phyloP scores from a whole-genome alignment of 2,329 filamentous ascomycete species.

The Colletotrichum euphorbiae region DNA sequence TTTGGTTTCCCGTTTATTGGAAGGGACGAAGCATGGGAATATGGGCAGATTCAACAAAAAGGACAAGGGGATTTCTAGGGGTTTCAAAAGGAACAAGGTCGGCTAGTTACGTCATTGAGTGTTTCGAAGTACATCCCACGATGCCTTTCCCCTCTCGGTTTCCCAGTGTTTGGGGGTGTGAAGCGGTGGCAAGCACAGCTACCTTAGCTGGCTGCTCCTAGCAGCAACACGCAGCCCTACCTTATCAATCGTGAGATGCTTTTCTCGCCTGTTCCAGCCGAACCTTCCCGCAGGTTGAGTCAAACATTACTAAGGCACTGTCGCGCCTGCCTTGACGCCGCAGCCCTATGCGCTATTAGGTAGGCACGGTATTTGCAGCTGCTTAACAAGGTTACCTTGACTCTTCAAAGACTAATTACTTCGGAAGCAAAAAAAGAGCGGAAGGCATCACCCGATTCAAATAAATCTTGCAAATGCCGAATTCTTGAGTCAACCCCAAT shows the following conservation, averaged over 20 bases:
- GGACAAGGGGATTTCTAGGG: constrained; percentile 1
- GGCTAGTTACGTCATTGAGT: constrained; percentile 33
- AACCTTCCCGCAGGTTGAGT: neutral
- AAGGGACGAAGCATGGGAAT: neutral
- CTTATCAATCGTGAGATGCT: neutral
- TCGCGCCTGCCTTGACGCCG: neutral
- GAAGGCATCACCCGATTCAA: constrained; percentile 14
- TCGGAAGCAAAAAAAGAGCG: neutral
- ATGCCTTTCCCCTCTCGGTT: constrained; percentile 36
- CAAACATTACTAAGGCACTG: neutral
- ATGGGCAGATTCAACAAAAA: constrained; percentile 1
- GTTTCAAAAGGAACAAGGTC: constrained; percentile 21
- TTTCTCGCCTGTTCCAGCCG: constrained; percentile 1
- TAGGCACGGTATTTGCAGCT: neutral
- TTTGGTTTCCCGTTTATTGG: neutral
- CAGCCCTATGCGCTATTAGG: neutral
- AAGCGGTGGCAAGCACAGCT: constrained; percentile 16
- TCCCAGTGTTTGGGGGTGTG: constrained; percentile 20
- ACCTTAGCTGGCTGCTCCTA: neutral
- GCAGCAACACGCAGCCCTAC: neutral
- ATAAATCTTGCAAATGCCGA: neutral
- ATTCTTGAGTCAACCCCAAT: constrained; percentile 8
- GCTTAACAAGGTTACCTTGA: constrained; percentile 3
- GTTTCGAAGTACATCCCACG: constrained; percentile 40
- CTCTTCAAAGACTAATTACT: neutral